Percentiles rank a stretch among this genome's conserved stretches.
Conservation (phyloP, 176 grass and related monocot species). For the Poa annua region DNA sequence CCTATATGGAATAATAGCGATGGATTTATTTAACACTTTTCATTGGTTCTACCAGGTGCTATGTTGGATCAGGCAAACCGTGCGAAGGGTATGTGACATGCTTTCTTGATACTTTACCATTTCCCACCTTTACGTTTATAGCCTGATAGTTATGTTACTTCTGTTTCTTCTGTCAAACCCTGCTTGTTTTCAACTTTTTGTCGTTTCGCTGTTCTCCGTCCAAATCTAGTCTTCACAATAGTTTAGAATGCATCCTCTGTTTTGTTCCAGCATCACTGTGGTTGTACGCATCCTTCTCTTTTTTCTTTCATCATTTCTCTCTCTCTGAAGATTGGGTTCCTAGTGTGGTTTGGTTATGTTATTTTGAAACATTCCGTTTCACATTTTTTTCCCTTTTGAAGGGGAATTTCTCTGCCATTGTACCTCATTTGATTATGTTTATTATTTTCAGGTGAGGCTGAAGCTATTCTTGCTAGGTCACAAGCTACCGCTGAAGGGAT, state of each 20-base stretch:
- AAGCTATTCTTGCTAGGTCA: conserved; percentile 86
- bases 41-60: conserved; percentile 51
- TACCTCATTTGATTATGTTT: conserved; percentile 19
- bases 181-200: not conserved
- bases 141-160: conserved; percentile 2
- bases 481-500: conserved; percentile 77
- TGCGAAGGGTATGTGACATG: conserved; percentile 75
- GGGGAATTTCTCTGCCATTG: not conserved
- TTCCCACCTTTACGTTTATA: not conserved
- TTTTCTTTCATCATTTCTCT: not conserved
- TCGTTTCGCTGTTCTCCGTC: not conserved
- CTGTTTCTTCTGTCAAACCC: conserved; percentile 9
- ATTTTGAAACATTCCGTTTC: not conserved
- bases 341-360: conserved; percentile 23
- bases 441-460: conserved; percentile 73
- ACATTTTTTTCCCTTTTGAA: not conserved
- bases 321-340: conserved; percentile 19
- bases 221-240: not conserved
- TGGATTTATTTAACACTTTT: conserved; percentile 13
- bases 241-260: conserved; percentile 22
- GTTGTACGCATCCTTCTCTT: conserved; percentile 9
- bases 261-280: not conserved
- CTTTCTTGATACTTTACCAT: not conserved
- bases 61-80: conserved; percentile 91
- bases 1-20: not conserved